Evolutionary conservation across 2,329 filamentous ascomycete species (phyloP).

Genomic region (Emmonsia crescens): DNA sequence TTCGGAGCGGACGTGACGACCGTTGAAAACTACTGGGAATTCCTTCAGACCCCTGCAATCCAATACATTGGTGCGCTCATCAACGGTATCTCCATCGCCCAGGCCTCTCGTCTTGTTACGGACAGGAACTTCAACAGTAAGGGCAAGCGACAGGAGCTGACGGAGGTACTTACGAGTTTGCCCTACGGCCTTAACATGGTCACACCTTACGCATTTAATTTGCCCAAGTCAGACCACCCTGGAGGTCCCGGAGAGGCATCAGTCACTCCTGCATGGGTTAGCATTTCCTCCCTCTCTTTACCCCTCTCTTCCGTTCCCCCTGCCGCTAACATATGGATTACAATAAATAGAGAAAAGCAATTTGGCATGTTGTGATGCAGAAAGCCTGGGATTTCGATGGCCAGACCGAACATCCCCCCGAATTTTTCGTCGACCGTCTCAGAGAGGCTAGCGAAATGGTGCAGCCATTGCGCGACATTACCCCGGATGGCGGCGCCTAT

Average conservation of each 20-base stretch:
- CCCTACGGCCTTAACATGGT: slow-evolving; percentile 8
- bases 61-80: slow-evolving; percentile 1
- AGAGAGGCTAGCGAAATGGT: slow-evolving; percentile 9
- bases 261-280: slow-evolving; percentile 13
- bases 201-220: slow-evolving; percentile 9
- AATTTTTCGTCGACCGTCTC: slow-evolving; percentile 9
- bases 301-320: neutral
- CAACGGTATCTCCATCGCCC: slow-evolving; percentile 1
- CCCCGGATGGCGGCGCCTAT: slow-evolving; percentile 22
- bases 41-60: neutral
- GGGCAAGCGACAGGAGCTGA: slow-evolving; percentile 2
- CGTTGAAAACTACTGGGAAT: slow-evolving; percentile 5
- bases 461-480: slow-evolving; percentile 12
- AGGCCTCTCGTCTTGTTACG: slow-evolving; percentile 5
- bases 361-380: slow-evolving; percentile 15
- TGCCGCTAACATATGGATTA: neutral
- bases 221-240: slow-evolving; percentile 7
- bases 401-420: slow-evolving; percentile 7
- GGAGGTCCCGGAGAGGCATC: slow-evolving; percentile 14
- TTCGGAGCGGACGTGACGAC: slow-evolving; percentile 5
- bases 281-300: neutral
- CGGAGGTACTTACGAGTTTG: slow-evolving; percentile 1
- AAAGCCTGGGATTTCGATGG: slow-evolving; percentile 1
- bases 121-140: slow-evolving; percentile 4
- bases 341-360: slow-evolving; percentile 7